Evolutionary conservation across 2,329 filamentous ascomycete species (phyloP).

Genomic region (Pochonia chlamydosporia): DNA sequence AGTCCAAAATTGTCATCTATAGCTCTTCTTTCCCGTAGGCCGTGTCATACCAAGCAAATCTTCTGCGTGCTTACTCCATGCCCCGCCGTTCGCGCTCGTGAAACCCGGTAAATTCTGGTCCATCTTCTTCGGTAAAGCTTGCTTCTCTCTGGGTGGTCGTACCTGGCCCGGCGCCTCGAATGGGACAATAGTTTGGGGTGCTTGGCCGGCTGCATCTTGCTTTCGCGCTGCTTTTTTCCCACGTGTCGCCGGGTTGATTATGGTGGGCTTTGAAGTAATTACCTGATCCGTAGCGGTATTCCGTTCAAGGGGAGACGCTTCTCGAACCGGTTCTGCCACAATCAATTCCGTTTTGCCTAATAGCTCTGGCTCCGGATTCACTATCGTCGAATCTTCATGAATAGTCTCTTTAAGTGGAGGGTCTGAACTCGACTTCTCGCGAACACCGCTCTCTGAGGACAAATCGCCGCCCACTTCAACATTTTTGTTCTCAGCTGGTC

Average conservation of each 20-base stretch:
- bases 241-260: slow-evolving; percentile 44
- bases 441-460: background rate
- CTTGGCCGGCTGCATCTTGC: slow-evolving; percentile 44
- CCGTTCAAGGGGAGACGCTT: background rate
- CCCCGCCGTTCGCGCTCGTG: slow-evolving; percentile 48
- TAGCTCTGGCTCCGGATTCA: background rate
- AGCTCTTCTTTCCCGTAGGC: slow-evolving; percentile 30
- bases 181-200: slow-evolving; percentile 36
- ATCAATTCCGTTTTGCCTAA: background rate
- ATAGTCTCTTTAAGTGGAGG: background rate
- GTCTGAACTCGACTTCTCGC: background rate
- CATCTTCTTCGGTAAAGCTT: slow-evolving; percentile 1
- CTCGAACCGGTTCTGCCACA: background rate
- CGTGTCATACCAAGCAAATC: slow-evolving; percentile 59
- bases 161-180: slow-evolving; percentile 21
- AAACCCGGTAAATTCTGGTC: slow-evolving; percentile 34
- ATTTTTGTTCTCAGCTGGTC: background rate
- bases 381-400: background rate
- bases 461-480: background rate
- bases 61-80: slow-evolving; percentile 64
- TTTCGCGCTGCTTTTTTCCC: slow-evolving; percentile 48
- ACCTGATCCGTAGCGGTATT: background rate
- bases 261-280: slow-evolving; percentile 11
- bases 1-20: slow-evolving; percentile 4
- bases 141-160: background rate